These are phyloP conservation scores for Lactifluus pinguis DNA, from an alignment of 768 basidiomycete species.

Conservation along the genomic window DNA sequence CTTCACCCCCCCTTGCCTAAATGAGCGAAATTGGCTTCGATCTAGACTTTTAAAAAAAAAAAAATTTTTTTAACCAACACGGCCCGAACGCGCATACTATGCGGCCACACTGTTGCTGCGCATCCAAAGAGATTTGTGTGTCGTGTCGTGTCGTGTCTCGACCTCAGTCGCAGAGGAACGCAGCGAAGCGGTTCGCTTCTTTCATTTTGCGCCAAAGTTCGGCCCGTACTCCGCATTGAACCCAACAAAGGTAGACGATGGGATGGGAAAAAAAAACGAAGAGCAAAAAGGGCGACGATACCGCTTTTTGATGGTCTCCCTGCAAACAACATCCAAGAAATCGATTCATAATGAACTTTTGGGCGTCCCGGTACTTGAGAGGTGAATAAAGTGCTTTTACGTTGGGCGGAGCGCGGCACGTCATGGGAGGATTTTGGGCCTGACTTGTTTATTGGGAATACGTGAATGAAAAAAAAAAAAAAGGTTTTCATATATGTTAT, in stretches of 20 bases:
- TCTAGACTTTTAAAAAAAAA: too few species aligned
- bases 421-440: not conserved
- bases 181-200: not conserved
- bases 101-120: not conserved
- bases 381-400: not conserved
- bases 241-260: not conserved
- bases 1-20: not conserved
- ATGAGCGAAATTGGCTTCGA: not conserved
- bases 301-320: not conserved
- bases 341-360: not conserved
- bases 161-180: constrained; percentile 1
- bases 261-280: not conserved
- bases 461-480: not conserved
- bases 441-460: not conserved
- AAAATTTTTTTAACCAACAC: too few species aligned
- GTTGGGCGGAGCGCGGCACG: not conserved
- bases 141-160: not conserved
- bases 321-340: not conserved
- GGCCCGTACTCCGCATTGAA: not conserved
- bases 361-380: not conserved
- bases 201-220: not conserved
- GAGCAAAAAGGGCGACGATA: not conserved
- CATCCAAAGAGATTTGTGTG: not conserved
- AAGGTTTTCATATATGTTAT: not conserved
- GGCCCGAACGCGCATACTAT: too few species aligned